Conservation (phyloP, 2,329 filamentous ascomycete species). For the Talaromyces piceae region DNA sequence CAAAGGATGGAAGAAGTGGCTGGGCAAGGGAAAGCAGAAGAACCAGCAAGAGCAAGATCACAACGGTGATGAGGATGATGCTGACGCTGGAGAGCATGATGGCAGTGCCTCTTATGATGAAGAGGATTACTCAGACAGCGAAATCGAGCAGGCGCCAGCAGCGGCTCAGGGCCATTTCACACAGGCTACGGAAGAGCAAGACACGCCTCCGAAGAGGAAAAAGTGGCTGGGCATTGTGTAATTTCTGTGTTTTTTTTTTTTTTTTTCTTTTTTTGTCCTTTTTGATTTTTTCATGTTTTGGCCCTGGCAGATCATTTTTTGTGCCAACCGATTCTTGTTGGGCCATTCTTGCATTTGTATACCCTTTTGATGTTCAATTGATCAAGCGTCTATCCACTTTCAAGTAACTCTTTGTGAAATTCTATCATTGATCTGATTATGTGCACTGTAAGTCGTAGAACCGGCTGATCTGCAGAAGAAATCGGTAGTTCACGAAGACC, state of each 20-base stretch:
- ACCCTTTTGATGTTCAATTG: too few species aligned
- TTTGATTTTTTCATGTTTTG: background rate
- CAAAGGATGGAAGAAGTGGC: constrained; percentile 35
- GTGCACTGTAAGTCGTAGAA: too few species aligned
- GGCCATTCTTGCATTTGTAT: too few species aligned
- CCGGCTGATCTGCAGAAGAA: too few species aligned
- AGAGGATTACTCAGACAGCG: constrained; percentile 10
- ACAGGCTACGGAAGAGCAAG: constrained; percentile 11
- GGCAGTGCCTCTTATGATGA: constrained; percentile 12
- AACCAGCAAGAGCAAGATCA: background rate
- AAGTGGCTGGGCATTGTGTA: constrained; percentile 25
- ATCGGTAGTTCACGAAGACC: background rate
- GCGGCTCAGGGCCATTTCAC: background rate
- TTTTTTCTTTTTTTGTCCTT: background rate
- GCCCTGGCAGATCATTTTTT: too few species aligned
- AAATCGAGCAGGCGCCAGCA: background rate
- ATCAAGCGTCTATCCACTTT: too few species aligned
- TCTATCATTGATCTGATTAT: too few species aligned
- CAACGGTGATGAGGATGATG: background rate
- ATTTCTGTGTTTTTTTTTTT: background rate
- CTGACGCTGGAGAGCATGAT: background rate
- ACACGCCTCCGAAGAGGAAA: constrained; percentile 17
- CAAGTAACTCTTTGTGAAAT: too few species aligned
- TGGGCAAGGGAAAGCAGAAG: constrained; percentile 24
- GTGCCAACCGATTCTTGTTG: too few species aligned